Evolutionary conservation across 768 basidiomycete genomes (phyloP), one percentile per base, ranked within the genome.

Genomic region (Hericium alpestre): DNA sequence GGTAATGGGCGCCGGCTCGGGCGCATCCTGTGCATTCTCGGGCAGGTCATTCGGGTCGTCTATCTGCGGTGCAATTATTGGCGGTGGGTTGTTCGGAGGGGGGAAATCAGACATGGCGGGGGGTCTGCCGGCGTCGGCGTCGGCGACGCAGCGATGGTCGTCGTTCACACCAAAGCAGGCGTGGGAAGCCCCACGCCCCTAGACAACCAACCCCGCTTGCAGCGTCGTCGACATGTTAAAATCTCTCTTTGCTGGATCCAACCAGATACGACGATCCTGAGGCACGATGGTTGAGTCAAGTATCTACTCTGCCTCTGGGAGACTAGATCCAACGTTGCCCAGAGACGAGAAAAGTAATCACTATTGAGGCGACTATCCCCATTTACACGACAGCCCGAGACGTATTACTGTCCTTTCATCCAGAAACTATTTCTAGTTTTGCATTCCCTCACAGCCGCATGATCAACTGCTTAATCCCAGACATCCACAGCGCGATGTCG

Each of bases 401-500:
- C 41, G 18, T 18, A 43, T 43, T 12, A 43, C 18, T 32, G 32
- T 32, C 32, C 32, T 32, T 32, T 32, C 32, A 43, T 43, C 41
- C 41, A 43, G 41, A 43, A 43, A 32, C 32, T 32, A 32, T 32
- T 32, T 32, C 32, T 32, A 32, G 32, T 43, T 43, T 12, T 43
- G 41, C 41, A 6, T 9, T 43, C 41, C 1, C 16, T 61, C 55
- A 89, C 70, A 90, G 63, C 63, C 81, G 78, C 75, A 83, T 74
- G 66, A 95, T 88, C 62, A 96, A 70, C 67, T 93, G 90, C 70
- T 95, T 95, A 57, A 95, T 72, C 7, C 88, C 91, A 12, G 91
- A 84, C 90, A 93, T 89, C 86, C 84, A 88, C 56, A 88, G 65
- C 1, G 81, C 83, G 66, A 94, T 90, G 63, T 94, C 91, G 53